Evolutionary conservation across 2,329 filamentous ascomycete genomes (phyloP), one percentile per base, ranked within the genome.

Genomic region (Coniochaeta prunicola): DNA sequence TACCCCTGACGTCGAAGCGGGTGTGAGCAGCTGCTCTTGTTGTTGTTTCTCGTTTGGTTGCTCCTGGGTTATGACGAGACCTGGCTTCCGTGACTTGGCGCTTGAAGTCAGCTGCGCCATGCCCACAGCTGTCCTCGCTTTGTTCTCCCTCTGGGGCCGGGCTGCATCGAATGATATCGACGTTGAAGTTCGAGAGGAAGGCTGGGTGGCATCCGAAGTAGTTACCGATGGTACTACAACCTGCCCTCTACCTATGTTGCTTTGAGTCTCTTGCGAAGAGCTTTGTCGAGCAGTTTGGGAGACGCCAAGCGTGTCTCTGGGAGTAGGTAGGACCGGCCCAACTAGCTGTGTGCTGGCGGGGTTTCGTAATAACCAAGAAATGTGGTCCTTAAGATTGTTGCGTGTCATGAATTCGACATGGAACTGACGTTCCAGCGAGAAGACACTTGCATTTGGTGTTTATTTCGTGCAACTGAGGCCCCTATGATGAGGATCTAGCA

Each of bases 371-470:
- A 85, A 74, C 82, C 82, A 85, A 65, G 79, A 74, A 65, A 85
- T 73, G 69, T 85, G 80, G 67, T 81, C 77, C 65, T 72, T 70
- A 61, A 85, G 76, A 68, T 85, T 85, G 73, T 85, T 84, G 69
- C 79, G 80, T 75, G 82, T 85, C 82, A 85, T 85, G 75, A 79
- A 80, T 75, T 68, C 76, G 71, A 71, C 59, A 68, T 68, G 69
- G 68, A 72, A 69, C 71, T 61, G 64, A 53, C 56, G 71, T 73
- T 70, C 72, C 70, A 62, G 57, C 53, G 54, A 60, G 57, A 59
- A 57, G 58, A 56, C 61, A 34, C 61, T 59, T 59, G 59, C 68
- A 69, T 69, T 60, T 58, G 64, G 40, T 53, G 40, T 59, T 24
- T n/a, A 9, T 56, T n/a, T 56, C 38, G 21, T 19, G 30, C 19